Base-by-base conservation (phyloP, 495 filamentous ascomycete species). In the Hypoxylon subgilvum region DNA sequence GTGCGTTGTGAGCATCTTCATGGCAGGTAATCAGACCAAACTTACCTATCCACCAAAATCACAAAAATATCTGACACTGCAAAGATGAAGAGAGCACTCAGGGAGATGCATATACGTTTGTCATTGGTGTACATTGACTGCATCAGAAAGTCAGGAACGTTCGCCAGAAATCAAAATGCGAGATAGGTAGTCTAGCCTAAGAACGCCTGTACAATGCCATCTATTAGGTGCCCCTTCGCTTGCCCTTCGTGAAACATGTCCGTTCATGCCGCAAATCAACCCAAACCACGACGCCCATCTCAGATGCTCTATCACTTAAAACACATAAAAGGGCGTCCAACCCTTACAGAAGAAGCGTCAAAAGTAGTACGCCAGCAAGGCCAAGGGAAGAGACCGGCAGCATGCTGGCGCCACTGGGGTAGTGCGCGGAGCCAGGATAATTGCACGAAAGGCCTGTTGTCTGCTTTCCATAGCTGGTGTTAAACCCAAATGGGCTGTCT, bases 391-490 rank as follows among this genome's bases (percentile, higher is more conserved):
- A 36, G 28, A 55, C 60, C n/a, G 18, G 40, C 23, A 50, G 13
- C 35, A 34, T 52, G 41, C 21, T 46, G 0, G 65, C 60, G 10
- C 46, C 62, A 2, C 71, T 72, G n/a, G 55, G 48, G 25, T 69
- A 53, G 46, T 76, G 69, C 23, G 76, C 73, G 30, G 72, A 73
- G 16, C 78, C 76, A 4, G 73, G 77, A 23, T 77, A 79, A 39
- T 81, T 81, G 67, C 78, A 81, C 23, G 69, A 72, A 23, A 70
- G 35, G 18, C 31, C 45, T 34, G 10, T 27, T 13, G 6, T 6
- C 9, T 14, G 21, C 12, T 6, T 55, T 46, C 34, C 87, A 72
- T 97, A 97, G 32, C 85, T 89, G 21, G 72, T 69, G 52, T 83
- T 74, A 59, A 89, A 80, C 36, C 82, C 86, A 17, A 22, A 70